A percentile compares a stretch with the other conserved stretches of the same genome.
Conservation (phyloP, 2,329 filamentous ascomycete species). For the Trichoderma breve region DNA sequence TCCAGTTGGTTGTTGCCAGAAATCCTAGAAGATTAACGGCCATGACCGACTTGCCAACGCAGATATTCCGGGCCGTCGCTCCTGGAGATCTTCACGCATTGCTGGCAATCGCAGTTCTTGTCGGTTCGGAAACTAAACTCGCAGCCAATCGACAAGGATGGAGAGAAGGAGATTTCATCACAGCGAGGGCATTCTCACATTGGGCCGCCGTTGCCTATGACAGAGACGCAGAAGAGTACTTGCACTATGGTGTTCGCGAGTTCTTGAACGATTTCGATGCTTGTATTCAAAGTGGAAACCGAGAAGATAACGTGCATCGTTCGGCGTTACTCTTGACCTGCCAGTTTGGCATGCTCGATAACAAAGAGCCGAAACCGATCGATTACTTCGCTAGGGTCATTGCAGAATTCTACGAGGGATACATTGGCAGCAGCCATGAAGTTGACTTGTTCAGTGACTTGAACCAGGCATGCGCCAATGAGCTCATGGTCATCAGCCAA, state of each 20-base stretch:
- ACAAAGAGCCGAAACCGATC: neutral
- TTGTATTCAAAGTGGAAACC: neutral
- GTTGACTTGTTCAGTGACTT: neutral
- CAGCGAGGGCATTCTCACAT: conserved; percentile 2
- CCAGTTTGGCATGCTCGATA: neutral
- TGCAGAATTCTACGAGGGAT: conserved; percentile 9
- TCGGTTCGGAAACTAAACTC: conserved; percentile 4
- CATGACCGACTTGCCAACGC: conserved; percentile 12
- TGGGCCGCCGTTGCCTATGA: conserved; percentile 10
- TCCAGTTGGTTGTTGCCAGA: neutral
- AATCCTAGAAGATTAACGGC: neutral
- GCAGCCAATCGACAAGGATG: conserved; percentile 3
- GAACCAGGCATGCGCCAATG: conserved; percentile 5
- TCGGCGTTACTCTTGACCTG: conserved; percentile 2
- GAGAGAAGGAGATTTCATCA: conserved; percentile 12
- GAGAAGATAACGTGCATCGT: conserved; percentile 5
- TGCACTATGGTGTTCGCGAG: conserved; percentile 7
- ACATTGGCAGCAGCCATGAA: neutral
- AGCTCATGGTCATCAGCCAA: neutral
- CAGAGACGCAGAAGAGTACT: conserved; percentile 6
- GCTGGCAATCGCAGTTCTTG: conserved; percentile 2
- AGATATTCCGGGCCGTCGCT: neutral
- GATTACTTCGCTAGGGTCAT: conserved; percentile 2
- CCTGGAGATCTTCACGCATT: conserved; percentile 6
- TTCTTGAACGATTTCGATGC: conserved; percentile 1